Percentiles rank a stretch among this genome's conserved stretches.
phyloP scores from a whole-genome alignment of 495 filamentous ascomycete genomes.

The Xylona heveae region DNA sequence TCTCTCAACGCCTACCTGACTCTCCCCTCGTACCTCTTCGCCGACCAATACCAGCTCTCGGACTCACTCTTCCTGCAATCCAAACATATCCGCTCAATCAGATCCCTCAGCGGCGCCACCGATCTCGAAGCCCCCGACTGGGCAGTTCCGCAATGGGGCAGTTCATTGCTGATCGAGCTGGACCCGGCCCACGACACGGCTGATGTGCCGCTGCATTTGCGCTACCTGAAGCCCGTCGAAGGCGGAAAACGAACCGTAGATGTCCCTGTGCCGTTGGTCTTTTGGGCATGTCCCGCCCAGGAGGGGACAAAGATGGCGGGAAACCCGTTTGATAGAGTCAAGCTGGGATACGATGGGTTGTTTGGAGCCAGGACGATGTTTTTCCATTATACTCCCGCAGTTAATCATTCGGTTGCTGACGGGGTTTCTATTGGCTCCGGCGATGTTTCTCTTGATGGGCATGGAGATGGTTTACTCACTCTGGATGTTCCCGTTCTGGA shows the following conservation, averaged over 20 bases:
- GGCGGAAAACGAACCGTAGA: slow-evolving; percentile 15
- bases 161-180: slow-evolving; percentile 56
- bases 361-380: slow-evolving; percentile 70
- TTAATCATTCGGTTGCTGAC: slow-evolving; percentile 10
- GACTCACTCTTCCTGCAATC: slow-evolving; percentile 52
- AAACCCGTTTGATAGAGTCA: slow-evolving; percentile 69
- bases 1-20: slow-evolving; percentile 67
- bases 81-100: slow-evolving; percentile 49
- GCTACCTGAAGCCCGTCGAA: slow-evolving; percentile 43
- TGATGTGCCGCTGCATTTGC: slow-evolving; percentile 69
- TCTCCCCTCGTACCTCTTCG: slow-evolving; percentile 65
- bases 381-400: slow-evolving; percentile 52
- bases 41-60: slow-evolving; percentile 67
- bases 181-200: slow-evolving; percentile 38
- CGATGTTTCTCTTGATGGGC: slow-evolving; percentile 27
- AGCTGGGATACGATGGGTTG: slow-evolving; percentile 71
- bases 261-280: slow-evolving; percentile 61
- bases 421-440: slow-evolving; percentile 6
- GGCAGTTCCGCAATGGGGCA: slow-evolving; percentile 58
- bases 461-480: too few species aligned
- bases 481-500: slow-evolving; percentile 62
- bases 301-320: slow-evolving; percentile 50
- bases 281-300: slow-evolving; percentile 76
- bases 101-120: slow-evolving; percentile 51
- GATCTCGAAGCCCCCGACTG: slow-evolving; percentile 91